These are phyloP conservation scores for Calonectria ilicicola DNA, from an alignment of 2,329 filamentous ascomycete genomes.

Conservation along the genomic window DNA sequence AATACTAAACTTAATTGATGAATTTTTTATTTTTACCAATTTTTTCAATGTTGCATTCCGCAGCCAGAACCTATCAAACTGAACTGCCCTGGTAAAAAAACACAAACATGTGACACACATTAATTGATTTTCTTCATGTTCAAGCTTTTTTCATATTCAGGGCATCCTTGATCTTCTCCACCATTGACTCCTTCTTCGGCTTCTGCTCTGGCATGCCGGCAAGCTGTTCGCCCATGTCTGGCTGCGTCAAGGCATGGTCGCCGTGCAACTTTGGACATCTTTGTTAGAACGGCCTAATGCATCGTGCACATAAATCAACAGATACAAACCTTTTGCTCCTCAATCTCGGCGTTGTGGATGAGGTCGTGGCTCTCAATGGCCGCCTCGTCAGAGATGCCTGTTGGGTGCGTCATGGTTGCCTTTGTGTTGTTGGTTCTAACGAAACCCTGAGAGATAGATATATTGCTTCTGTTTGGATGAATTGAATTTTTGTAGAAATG, in stretches of 20 bases:
- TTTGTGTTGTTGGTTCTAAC: background rate
- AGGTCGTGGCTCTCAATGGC: constrained; percentile 49
- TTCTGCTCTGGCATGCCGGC: no score
- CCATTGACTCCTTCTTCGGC: constrained; percentile 26
- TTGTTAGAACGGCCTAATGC: background rate
- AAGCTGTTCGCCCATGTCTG: no score
- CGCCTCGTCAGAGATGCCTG: constrained; percentile 41
- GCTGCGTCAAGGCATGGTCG: no score
- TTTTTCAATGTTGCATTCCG: background rate
- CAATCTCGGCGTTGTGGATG: constrained; percentile 49
- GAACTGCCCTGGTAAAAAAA: background rate
- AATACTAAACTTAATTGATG: constrained; percentile 11
- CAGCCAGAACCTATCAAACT: background rate
- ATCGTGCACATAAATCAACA: no score
- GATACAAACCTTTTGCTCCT: constrained; percentile 45
- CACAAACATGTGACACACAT: no score
- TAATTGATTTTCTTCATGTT: no score
- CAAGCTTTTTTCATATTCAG: constrained; percentile 36
- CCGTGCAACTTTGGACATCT: constrained; percentile 38
- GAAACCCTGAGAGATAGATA: background rate
- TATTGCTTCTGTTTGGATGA: background rate
- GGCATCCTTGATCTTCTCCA: constrained; percentile 45
- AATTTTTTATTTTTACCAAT: background rate
- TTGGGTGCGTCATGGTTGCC: constrained; percentile 35
- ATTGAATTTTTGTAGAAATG: background rate